A percentile compares a stretch with the other conserved stretches of the same genome.
Conservation (phyloP, 2,329 filamentous ascomycete genomes). For the Parastagonospora nodorum region DNA sequence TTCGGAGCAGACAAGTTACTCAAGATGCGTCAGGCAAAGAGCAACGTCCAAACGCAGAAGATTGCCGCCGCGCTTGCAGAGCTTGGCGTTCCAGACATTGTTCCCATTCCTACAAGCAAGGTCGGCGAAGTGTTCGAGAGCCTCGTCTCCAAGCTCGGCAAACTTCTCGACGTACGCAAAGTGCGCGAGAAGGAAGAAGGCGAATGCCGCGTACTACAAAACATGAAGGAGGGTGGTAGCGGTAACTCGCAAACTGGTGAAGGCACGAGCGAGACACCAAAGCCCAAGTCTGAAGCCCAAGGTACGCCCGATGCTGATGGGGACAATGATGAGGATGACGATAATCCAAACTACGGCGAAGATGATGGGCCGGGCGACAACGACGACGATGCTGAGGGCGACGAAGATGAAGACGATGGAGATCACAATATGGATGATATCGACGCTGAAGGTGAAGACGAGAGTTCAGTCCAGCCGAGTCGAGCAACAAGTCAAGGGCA, state of each 20-base stretch:
- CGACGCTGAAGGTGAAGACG: slow-evolving; percentile 43
- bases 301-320: slow-evolving; percentile 37
- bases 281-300: slow-evolving; percentile 20
- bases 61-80: slow-evolving; percentile 75
- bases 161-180: slow-evolving; percentile 75
- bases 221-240: slow-evolving; percentile 41
- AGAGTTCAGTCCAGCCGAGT: slow-evolving; percentile 35
- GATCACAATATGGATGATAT: slow-evolving; percentile 27
- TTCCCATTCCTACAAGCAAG: slow-evolving; percentile 74
- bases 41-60: slow-evolving; percentile 73
- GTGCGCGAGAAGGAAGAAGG: slow-evolving; percentile 75
- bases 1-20: slow-evolving; percentile 86
- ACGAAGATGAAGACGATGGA: slow-evolving; percentile 19
- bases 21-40: slow-evolving; percentile 78
- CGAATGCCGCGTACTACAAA: slow-evolving; percentile 56
- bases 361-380: slow-evolving; percentile 43
- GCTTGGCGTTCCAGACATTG: slow-evolving; percentile 70
- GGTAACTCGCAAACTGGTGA: too few relatives aligned
- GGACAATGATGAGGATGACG: slow-evolving; percentile 22
- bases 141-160: slow-evolving; percentile 69
- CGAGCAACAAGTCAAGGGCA: slow-evolving; percentile 50
- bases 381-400: slow-evolving; percentile 49
- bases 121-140: slow-evolving; percentile 74
- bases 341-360: slow-evolving; percentile 16
- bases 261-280: slow-evolving; percentile 11